These are phyloP conservation scores for Penicillium crustosum DNA, from an alignment of 2,329 filamentous ascomycete species.

Conservation along the genomic window DNA sequence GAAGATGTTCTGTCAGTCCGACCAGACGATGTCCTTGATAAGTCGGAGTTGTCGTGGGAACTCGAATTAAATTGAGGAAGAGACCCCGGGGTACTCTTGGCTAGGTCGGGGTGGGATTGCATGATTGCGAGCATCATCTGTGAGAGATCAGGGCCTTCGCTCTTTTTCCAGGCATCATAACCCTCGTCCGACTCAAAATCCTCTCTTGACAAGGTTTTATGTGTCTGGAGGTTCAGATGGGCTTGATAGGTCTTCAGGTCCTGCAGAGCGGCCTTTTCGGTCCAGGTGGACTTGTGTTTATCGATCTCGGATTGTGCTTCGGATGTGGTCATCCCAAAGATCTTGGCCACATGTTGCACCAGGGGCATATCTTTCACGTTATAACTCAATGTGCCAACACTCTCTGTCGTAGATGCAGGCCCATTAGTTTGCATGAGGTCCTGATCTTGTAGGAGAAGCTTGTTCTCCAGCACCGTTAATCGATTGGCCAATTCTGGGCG, in stretches of 20 bases:
- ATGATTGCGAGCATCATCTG: slow-evolving; percentile 92
- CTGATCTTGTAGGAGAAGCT: slow-evolving; percentile 90
- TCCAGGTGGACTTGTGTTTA: slow-evolving; percentile 77
- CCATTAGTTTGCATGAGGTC: slow-evolving; percentile 70
- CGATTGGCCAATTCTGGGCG: slow-evolving; percentile 79
- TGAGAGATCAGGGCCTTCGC: slow-evolving; percentile 81
- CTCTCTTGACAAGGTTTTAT: slow-evolving; percentile 71
- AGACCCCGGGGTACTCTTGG: slow-evolving; percentile 67
- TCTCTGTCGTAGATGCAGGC: slow-evolving; percentile 68
- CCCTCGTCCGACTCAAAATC: slow-evolving; percentile 90
- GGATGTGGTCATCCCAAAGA: slow-evolving; percentile 77
- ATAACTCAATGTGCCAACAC: slow-evolving; percentile 78
- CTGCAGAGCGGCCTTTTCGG: slow-evolving; percentile 82
- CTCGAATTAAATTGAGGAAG: slow-evolving; percentile 58
- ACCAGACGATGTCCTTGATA: slow-evolving; percentile 49
- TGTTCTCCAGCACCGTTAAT: slow-evolving; percentile 81
- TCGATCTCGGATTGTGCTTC: slow-evolving; percentile 88
- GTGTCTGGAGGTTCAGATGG: slow-evolving; percentile 76
- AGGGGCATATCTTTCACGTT: slow-evolving; percentile 97
- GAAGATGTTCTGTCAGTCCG: slow-evolving; percentile 52
- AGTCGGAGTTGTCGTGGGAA: slow-evolving; percentile 43
- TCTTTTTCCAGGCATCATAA: slow-evolving; percentile 86
- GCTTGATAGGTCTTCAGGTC: slow-evolving; percentile 94
- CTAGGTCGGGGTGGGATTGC: slow-evolving; percentile 78
- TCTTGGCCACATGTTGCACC: slow-evolving; percentile 79